Evolutionary conservation across 306 rosid species (phyloP).

Genomic region (Quercus mongolica): DNA sequence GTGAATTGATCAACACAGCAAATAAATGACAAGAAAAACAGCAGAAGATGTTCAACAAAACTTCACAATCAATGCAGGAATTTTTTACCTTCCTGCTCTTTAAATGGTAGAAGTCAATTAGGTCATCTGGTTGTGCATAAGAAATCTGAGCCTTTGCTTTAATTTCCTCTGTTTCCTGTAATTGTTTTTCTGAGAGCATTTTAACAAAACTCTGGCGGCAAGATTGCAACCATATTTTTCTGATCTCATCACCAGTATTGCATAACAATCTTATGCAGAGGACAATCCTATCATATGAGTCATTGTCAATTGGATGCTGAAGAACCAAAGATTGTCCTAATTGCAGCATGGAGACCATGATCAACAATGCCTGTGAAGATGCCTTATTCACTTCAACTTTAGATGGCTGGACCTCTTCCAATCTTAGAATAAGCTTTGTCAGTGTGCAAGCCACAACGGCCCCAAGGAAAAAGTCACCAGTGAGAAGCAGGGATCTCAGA

Average conservation of each 20-base stretch:
- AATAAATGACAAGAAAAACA: not conserved
- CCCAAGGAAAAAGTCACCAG: constrained; percentile 94
- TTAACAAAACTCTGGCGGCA: constrained; percentile 93
- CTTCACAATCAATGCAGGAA: constrained; percentile 8
- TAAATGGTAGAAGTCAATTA: constrained; percentile 95
- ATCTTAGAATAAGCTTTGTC: constrained; percentile 81
- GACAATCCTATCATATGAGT: constrained; percentile 78
- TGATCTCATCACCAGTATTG: constrained; percentile 65
- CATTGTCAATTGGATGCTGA: constrained; percentile 89
- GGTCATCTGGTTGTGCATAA: constrained; percentile 97
- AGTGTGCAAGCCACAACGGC: constrained; percentile 86
- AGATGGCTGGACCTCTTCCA: constrained; percentile 95
- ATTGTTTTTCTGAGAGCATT: constrained; percentile 95
- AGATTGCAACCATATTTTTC: constrained; percentile 84
- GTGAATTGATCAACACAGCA: not conserved
- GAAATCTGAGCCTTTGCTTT: constrained; percentile 81
- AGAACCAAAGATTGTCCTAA: constrained; percentile 83
- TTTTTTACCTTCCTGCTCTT: constrained; percentile 90
- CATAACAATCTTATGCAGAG: constrained; percentile 79
- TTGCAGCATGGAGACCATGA: constrained; percentile 88
- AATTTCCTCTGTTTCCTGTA: constrained; percentile 76
- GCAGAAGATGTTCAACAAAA: not conserved
- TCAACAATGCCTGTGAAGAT: constrained; percentile 62
- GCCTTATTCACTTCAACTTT: constrained; percentile 76
- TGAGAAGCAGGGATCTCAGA: constrained; percentile 85